Base-by-base conservation (phyloP, 106 monocot species). In the Dioscorea dumetorum region DNA sequence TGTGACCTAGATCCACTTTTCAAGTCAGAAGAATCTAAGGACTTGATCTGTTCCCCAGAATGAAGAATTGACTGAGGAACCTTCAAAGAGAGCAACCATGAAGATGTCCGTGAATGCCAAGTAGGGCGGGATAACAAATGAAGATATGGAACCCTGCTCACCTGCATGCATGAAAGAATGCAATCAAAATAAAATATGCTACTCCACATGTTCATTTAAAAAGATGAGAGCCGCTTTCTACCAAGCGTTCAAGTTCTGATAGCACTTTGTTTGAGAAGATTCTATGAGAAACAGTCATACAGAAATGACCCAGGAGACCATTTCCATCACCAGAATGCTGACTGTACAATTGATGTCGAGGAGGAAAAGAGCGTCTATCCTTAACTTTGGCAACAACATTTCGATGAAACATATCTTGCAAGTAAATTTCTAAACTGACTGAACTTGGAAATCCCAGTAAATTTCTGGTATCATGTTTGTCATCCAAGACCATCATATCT, bases 51-150 rank as follows among this genome's bases (percentile, higher is more conserved):
- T 48, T 70, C 70, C 19, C 73, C 69, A 77, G 80, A 61, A 75
- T 69, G 78, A 57, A 85, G 34, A 35, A 82, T 70, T 4, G 83
- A 82, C n/a, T 79, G 70, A 8, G 97, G 89, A 82, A 99, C 80
- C 76, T 90, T 99, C 69, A 92, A 64, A 23, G 75, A 77, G 18
- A 99, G 71, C 48, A 78, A 89, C 97, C 97, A 99, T 14, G 97
- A 89, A 52, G 97, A 99, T 19, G 78, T 87, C 62, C 97, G 79
- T 73, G 97, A 92, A 79, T 90, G 81, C 97, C 92, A 90, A 17
- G 97, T 84, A 69, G 92, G 92, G 62, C 79, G 82, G 66, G 87
- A 87, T 20, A 84, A 31, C 54, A 99, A 74, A 76, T 90, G 84
- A 41, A 99, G 78, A 72, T 90, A 99, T 23, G 89, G 80, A 60